Evolutionary conservation across 139 green algal genomes (phyloP), one percentile per base, ranked within the genome.

Genomic region (Pseudopediastrum boryanum): DNA sequence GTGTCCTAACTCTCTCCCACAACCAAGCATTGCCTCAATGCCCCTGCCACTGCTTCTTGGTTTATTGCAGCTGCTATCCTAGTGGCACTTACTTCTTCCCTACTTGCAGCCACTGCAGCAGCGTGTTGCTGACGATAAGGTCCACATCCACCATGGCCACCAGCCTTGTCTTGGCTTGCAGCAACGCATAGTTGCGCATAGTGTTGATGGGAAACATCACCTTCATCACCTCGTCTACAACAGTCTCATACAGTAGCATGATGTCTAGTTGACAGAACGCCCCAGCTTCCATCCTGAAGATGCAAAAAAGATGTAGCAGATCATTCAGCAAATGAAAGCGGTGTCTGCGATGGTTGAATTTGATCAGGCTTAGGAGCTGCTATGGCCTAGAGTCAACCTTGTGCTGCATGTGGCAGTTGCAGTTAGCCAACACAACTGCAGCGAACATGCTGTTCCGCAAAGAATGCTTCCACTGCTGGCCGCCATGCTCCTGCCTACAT

Each of bases 71-170:
- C 43, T 25, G 39, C n/a, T 27, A 33, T 16, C n/a, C 6, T n/a
- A 33, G 33, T 5, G 61, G 12, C 66, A 69, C 51, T 62, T 25
- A 80, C 59, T 72, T 43, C 29, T 72, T 82, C 25, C 51, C 21
- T 6, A 36, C 36, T 35, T 42, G 39, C 62, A 69, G 56, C 46
- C 33, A 71, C 43, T 82, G 39, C 63, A 70, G 50, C 71, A 85
- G 35, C 52, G 70, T 54, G 46, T 51, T 76, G 4, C 42, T 73
- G 48, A 85, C 67, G 39, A 86, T 75, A 51, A 90, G 70, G 70
- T 89, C 86, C 39, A 85, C 83, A 48, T 89, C 86, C 36, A 85
- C 71, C 83, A 90, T 85, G 52, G 78, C 78, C 59, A 85, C 77
- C 75, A 89, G 71, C 43, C 74, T 74, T 4, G 77, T 87, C 42